Evolutionary conservation across 805 yeast species (phyloP), one percentile per base, ranked within the genome.

Genomic region (Hanseniaspora meyeri): DNA sequence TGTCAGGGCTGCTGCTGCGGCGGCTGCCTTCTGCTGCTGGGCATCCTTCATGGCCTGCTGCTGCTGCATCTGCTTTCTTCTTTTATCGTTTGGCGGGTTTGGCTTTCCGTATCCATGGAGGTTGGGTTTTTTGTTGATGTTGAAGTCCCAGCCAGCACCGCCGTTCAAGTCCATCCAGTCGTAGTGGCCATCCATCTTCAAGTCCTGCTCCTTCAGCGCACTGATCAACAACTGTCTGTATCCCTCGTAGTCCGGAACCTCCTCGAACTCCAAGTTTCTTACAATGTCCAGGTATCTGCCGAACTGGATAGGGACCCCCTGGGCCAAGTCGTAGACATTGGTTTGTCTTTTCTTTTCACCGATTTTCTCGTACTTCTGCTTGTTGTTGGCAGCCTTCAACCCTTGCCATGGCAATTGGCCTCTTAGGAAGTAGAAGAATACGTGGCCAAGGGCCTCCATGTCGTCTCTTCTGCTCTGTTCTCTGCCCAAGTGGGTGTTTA

Each of bases 321-420:
- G 83, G 64, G 96, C 86, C 59, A 93, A 75, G 62, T 88, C 97
- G 63, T 78, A 79, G 59, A 90, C 85, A 50, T 86, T 83, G 1
- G 98, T 91, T 2, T 88, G 77, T 72, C 90, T 88, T 69, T 93
- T 93, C 74, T 89, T 91, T 68, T 90, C 95, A 59, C 98, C 97
- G 69, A 93, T 93, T 69, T 89, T 90, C 70, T 93, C 97, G 71
- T 93, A 93, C 72, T 93, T 93, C 65, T 88, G 96, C 72, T 93
- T 91, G 75, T 93, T 93, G 43, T 96, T 90, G 62, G 96, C 96
- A 7, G 98, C 98, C 70, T 93, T 91, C 62, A 93, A 77, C 29
- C 98, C 98, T 74, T 93, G 98, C 98, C 98, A 93, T 60, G 98
- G 98, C 65, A 93, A 75, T 58, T 87, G 87, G 48, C 98, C 98